phyloP scores from a whole-genome alignment of 2,329 filamentous ascomycete species.

The Ceratocystis alfenasii region DNA sequence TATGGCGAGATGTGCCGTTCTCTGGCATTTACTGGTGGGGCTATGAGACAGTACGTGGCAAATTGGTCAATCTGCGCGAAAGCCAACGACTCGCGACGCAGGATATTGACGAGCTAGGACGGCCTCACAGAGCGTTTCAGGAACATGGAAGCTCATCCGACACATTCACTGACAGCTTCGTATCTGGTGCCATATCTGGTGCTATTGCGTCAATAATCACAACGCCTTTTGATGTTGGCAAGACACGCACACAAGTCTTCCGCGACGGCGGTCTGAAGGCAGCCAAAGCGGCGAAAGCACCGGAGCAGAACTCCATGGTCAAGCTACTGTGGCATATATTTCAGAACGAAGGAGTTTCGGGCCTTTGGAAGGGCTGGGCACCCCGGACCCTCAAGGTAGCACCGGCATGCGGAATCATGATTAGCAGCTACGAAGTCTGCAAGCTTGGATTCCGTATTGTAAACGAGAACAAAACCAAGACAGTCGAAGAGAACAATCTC shows the following conservation, averaged over 20 bases:
- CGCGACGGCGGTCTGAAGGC: conserved; percentile 38
- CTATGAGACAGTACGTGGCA: conserved; percentile 71
- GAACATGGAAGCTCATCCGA: conserved; percentile 58
- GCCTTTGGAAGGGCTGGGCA: conserved; percentile 84
- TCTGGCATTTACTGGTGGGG: conserved; percentile 98
- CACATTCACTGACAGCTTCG: conserved; percentile 79
- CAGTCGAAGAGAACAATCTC: neutral
- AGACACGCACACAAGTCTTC: conserved; percentile 83
- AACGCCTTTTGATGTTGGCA: conserved; percentile 93
- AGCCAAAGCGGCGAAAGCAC: conserved; percentile 35
- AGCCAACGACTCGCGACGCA: conserved; percentile 9
- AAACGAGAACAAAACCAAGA: conserved; percentile 41
- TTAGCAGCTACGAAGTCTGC: conserved; percentile 91
- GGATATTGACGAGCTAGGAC: conserved; percentile 17
- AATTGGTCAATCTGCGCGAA: conserved; percentile 48
- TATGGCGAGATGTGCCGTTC: conserved; percentile 96
- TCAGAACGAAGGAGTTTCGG: conserved; percentile 64
- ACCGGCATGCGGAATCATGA: conserved; percentile 97
- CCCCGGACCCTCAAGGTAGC: conserved; percentile 88
- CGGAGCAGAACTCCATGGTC: conserved; percentile 68
- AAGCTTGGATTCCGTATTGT: conserved; percentile 73
- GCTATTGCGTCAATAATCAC: conserved; percentile 78
- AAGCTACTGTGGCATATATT: conserved; percentile 86
- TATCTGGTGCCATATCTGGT: conserved; percentile 72
- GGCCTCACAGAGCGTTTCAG: conserved; percentile 41